phyloP scores from a whole-genome alignment of 306 rosid species.

The Nissolia schottii region DNA sequence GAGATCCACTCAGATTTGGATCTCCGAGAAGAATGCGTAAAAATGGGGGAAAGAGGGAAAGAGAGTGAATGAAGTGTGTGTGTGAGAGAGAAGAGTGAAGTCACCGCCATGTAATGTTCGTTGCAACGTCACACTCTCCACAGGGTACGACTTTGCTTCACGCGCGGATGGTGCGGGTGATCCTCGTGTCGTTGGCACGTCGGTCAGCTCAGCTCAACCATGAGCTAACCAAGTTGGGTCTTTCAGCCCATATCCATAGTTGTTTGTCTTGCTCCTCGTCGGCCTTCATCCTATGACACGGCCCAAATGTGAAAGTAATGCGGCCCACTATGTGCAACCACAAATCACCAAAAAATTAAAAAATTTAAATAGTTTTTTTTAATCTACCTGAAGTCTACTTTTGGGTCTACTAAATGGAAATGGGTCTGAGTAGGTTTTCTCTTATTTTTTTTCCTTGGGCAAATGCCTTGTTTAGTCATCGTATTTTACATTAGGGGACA shows the following conservation, averaged over 20 bases:
- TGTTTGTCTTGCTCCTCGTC: background rate
- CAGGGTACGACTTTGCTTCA: background rate
- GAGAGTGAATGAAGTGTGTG: background rate
- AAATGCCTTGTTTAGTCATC: too few relatives aligned
- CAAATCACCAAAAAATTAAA: too few relatives aligned
- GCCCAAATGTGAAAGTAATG: background rate
- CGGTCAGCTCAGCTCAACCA: background rate
- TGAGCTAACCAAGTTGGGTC: background rate
- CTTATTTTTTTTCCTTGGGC: too few relatives aligned
- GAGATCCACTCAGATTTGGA: slow-evolving; percentile 15
- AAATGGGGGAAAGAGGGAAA: background rate
- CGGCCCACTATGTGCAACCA: background rate
- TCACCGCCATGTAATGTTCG: background rate
- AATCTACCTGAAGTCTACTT: too few relatives aligned
- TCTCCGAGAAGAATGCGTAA: slow-evolving; percentile 23
- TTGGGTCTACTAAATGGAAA: too few relatives aligned
- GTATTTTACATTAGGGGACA: too few relatives aligned
- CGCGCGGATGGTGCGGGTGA: background rate
- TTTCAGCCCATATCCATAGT: background rate
- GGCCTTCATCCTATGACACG: background rate
- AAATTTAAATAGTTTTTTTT: too few relatives aligned
- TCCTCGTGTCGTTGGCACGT: background rate
- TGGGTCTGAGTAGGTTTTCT: too few relatives aligned
- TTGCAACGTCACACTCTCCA: background rate
- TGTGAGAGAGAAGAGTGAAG: background rate